phyloP scores from a whole-genome alignment of 2,329 filamentous ascomycete genomes.

The Anisogramma anomala region DNA sequence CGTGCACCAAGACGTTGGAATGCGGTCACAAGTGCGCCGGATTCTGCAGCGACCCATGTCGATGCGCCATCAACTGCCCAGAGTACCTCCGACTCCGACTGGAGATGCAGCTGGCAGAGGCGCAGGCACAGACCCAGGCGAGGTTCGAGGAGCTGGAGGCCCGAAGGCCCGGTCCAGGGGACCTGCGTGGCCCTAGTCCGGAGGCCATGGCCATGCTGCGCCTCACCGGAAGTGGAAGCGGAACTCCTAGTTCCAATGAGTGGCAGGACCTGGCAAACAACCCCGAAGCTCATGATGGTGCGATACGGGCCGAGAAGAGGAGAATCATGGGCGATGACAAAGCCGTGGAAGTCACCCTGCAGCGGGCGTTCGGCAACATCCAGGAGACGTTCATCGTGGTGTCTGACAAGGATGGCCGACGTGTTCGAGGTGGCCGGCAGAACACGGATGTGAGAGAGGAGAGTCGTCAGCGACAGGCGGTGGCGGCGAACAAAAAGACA shows the following conservation, averaged over 20 bases:
- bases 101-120: not conserved
- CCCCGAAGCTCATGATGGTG: conserved; percentile 1
- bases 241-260: not conserved
- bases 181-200: not conserved
- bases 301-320: not conserved
- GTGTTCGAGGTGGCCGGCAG: not conserved
- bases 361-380: not conserved
- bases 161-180: not conserved
- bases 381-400: conserved; percentile 3
- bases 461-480: not conserved
- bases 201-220: too few relatives aligned
- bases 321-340: not conserved
- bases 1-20: conserved; percentile 14
- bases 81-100: not conserved
- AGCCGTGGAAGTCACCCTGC: not conserved
- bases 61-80: conserved; percentile 3
- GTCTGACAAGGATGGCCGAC: not conserved
- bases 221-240: too few relatives aligned
- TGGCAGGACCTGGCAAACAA: conserved; percentile 3
- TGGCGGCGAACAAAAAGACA: not conserved
- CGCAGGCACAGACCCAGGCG: not conserved
- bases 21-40: conserved; percentile 19
- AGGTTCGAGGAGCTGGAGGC: not conserved
- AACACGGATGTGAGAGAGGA: not conserved
- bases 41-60: conserved; percentile 15